phyloP scores from a whole-genome alignment of 257 asterid genomes.

The Petunia secreta region DNA sequence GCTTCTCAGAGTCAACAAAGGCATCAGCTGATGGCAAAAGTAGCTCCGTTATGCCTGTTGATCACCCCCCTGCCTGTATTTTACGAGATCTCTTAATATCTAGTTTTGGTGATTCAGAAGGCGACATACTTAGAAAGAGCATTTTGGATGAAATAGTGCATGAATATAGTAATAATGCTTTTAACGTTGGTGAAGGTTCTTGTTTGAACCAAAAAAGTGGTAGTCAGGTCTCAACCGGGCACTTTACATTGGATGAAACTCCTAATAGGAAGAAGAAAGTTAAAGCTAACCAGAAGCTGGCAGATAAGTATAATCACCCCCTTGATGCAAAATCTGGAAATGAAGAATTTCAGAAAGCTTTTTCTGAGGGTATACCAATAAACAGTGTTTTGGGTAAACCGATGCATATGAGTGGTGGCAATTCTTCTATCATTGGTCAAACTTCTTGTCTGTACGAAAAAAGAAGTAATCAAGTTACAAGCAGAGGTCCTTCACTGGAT shows the following conservation, averaged over 20 bases:
- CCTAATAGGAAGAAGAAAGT: slow-evolving; percentile 19
- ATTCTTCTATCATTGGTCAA: slow-evolving; percentile 20
- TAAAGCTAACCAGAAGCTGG: neutral
- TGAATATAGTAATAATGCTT: slow-evolving; percentile 27
- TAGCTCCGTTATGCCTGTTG: slow-evolving; percentile 24
- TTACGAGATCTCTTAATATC: slow-evolving; percentile 37
- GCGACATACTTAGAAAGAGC: slow-evolving; percentile 24
- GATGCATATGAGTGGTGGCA: slow-evolving; percentile 25
- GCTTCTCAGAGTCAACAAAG: slow-evolving; percentile 33
- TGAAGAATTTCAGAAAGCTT: neutral
- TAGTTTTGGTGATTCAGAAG: slow-evolving; percentile 30
- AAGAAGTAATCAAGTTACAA: neutral
- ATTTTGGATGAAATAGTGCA: slow-evolving; percentile 37
- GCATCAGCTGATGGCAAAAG: slow-evolving; percentile 24
- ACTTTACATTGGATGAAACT: slow-evolving; percentile 25
- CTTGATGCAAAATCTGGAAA: slow-evolving; percentile 19
- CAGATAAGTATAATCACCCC: neutral
- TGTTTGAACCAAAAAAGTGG: slow-evolving; percentile 27
- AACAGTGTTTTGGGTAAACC: slow-evolving; percentile 31
- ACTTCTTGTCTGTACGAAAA: slow-evolving; percentile 27
- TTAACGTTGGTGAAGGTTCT: slow-evolving; percentile 15
- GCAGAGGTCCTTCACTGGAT: slow-evolving; percentile 26
- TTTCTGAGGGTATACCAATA: neutral
- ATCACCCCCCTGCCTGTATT: slow-evolving; percentile 35
- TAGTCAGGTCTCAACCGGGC: neutral